Percentiles rank a stretch among this genome's conserved stretches.
Evolutionary conservation across 2,329 filamentous ascomycete genomes (phyloP).

Genomic region (Thielaviopsis populi): DNA sequence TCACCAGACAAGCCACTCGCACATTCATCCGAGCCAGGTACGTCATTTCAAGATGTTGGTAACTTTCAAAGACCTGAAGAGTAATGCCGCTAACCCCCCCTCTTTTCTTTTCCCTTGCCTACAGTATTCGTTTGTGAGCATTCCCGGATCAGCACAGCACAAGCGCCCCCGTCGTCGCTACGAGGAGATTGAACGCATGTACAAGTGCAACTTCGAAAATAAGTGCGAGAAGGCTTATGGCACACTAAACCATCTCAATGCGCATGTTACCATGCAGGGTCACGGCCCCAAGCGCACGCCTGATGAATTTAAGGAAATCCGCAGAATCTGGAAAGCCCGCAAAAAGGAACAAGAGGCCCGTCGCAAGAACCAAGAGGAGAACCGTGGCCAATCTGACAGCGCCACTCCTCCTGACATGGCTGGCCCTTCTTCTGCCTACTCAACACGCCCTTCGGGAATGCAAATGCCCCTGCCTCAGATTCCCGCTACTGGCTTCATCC

Average conservation of each 20-base stretch:
- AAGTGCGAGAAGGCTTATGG: conserved; percentile 98
- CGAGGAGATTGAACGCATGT: conserved; percentile 99
- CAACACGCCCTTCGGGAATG: not conserved
- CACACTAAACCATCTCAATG: conserved; percentile 92
- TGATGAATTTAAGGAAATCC: conserved; percentile 98
- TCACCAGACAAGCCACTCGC: not conserved
- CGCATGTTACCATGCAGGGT: conserved; percentile 97
- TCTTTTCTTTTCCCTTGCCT: too few species aligned
- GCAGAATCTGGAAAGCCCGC: conserved; percentile 96
- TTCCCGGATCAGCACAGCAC: conserved; percentile 91
- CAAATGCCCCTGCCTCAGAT: conserved; percentile 12
- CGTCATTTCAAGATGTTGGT: not conserved
- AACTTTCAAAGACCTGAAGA: too few species aligned
- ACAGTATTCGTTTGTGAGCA: conserved; percentile 83
- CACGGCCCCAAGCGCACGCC: conserved; percentile 90
- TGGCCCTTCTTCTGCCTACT: not conserved
- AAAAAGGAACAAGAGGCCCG: conserved; percentile 96
- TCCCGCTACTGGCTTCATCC: not conserved
- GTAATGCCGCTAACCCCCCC: not conserved
- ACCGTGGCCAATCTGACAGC: not conserved
- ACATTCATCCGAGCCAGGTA: conserved; percentile 4
- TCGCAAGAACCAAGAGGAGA: conserved; percentile 43
- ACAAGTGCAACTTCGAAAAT: conserved; percentile 89
- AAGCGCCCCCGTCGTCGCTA: conserved; percentile 87
- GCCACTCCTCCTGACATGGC: conserved; percentile 1